Conservation (phyloP, 176 grass and related monocot species). For the Elymus sibiricus region DNA sequence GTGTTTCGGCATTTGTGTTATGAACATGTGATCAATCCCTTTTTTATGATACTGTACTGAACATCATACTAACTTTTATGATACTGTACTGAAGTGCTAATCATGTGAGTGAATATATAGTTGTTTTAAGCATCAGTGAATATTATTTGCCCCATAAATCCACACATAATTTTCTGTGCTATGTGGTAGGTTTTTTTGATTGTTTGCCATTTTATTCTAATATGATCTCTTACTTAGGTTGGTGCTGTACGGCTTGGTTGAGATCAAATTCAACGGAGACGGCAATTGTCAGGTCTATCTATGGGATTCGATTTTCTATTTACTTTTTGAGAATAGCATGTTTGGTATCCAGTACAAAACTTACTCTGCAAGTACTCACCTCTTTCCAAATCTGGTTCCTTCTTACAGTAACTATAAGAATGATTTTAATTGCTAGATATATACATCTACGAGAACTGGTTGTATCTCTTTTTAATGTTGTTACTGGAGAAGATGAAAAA, state of each 20-base stretch:
- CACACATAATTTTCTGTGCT: neutral
- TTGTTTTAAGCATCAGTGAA: no score
- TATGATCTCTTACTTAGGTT: slow-evolving; percentile 46
- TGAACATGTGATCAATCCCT: no score
- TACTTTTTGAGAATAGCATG: neutral
- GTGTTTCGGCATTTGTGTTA: neutral
- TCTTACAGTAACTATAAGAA: neutral
- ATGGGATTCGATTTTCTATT: neutral
- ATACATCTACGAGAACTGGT: neutral
- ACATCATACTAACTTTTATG: neutral
- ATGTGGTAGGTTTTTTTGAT: neutral
- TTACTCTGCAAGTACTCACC: neutral
- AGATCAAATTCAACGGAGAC: slow-evolving; percentile 86
- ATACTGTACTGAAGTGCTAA: neutral
- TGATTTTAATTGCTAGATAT: neutral
- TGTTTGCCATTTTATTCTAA: neutral
- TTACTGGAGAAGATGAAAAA: no score
- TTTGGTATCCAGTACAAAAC: neutral
- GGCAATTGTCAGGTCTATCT: slow-evolving; percentile 85
- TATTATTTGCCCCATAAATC: neutral
- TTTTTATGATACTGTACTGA: neutral
- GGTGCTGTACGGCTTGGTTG: slow-evolving; percentile 70
- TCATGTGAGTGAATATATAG: neutral
- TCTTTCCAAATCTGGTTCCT: neutral
- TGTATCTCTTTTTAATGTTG: neutral